Base-by-base conservation (phyloP, 495 filamentous ascomycete species). In the Parathielavia appendiculata region DNA sequence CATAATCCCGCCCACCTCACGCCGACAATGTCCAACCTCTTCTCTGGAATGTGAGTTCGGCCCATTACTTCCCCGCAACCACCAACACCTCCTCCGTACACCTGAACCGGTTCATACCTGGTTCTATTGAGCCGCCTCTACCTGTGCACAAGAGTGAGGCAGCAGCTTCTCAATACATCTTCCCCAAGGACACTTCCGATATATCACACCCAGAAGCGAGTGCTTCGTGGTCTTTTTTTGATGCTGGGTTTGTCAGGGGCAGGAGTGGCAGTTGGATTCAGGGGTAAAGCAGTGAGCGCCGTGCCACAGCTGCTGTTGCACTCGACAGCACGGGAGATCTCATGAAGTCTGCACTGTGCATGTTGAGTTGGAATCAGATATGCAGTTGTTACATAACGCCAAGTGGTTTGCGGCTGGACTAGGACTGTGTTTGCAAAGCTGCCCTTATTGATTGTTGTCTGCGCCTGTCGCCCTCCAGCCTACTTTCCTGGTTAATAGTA, bases 31-130 rank as follows among this genome's bases (percentile, higher is more conserved):
- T 85, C 86, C 60, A 87, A 83, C 70, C 81, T 89, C 69, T 87
- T 90, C 64, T 87, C 86, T 74, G 87, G 86, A 73, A 87, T 90
- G 87, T 89, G 81, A 80, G 86, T 87, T 51, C 52, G 13, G 34
- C 53, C 20, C 54, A 20, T 59, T 39, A 38, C 47, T 64, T 64
- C 40, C 51, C 39, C 45, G 45, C 52, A 54, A 39, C 43, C 59
- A 50, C 51, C 36, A 56, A 54, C 48, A 35, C 17, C 34, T 32
- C 43, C 51, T 19, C 16, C 48, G 30, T 11, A 34, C 22, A 22
- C 47, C 47, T 30, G 26, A 30, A 30, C 26, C 26, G 6, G 13
- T 51, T 12, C 22, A 43, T 35, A 17, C 22, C 22, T n/a, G 26
- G 11, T n/a, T 14, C 26, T 17, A 34, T 22, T 11, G 20, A 54